Evolutionary conservation across 345 rosid genomes (phyloP).

Genomic region (Durio zibethinus): DNA sequence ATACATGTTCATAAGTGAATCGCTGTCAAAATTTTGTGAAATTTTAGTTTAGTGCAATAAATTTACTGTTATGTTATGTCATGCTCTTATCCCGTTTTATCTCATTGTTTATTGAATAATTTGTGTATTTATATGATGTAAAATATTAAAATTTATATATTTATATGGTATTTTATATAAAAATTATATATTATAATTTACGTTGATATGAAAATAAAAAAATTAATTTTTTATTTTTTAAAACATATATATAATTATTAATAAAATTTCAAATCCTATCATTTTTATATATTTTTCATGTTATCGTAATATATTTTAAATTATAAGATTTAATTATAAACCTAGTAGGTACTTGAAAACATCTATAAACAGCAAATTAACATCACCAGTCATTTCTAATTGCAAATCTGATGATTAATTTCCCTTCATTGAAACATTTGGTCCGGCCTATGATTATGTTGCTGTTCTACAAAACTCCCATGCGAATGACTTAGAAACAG

Average conservation of each 20-base stretch:
- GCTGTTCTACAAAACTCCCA: slow-evolving; percentile 21
- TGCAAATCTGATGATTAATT: slow-evolving; percentile 25
- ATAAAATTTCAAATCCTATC: too few relatives aligned
- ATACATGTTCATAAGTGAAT: neutral
- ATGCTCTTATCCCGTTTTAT: slow-evolving; percentile 2
- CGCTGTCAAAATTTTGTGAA: neutral
- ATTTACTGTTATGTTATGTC: neutral
- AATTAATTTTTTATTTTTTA: too few relatives aligned
- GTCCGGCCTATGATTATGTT: slow-evolving; percentile 41
- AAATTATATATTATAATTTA: too few relatives aligned
- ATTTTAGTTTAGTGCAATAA: neutral
- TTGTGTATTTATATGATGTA: too few relatives aligned
- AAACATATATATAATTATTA: too few relatives aligned
- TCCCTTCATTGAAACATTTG: slow-evolving; percentile 31
- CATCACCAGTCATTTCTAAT: neutral
- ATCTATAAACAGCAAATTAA: slow-evolving; percentile 22
- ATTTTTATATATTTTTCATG: too few relatives aligned
- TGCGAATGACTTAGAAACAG: slow-evolving; percentile 26
- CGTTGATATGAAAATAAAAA: too few relatives aligned
- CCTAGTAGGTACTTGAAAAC: slow-evolving; percentile 16
- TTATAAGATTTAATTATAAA: neutral
- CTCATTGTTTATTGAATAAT: too few relatives aligned
- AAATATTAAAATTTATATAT: too few relatives aligned
- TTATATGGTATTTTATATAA: too few relatives aligned
- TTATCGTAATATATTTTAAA: too few relatives aligned